Evolutionary conservation across 148 eudicot genomes (phyloP).

Genomic region (Arbutus unedo): DNA sequence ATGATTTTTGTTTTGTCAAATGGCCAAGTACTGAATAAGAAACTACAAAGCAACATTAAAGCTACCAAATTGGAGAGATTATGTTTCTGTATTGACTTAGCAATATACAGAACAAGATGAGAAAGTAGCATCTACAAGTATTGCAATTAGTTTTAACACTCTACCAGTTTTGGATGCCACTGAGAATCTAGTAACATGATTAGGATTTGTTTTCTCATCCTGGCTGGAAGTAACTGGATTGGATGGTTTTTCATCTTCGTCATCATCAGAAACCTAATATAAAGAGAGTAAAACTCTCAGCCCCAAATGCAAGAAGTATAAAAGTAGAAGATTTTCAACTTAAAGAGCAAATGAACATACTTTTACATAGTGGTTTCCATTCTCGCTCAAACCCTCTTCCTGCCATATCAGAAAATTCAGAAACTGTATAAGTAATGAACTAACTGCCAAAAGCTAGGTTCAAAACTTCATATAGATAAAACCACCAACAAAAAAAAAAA

Average conservation of each 20-base stretch:
- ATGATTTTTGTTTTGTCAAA: neutral
- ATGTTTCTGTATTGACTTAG: neutral
- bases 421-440: neutral
- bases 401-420: constrained; percentile 13
- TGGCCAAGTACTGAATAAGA: neutral
- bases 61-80: neutral
- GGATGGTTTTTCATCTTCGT: constrained; percentile 58
- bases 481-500: constrained; percentile 13
- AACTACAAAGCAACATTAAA: neutral
- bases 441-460: neutral
- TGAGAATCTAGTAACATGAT: constrained; percentile 29
- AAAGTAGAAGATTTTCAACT: neutral
- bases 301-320: neutral
- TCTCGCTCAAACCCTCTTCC: constrained; percentile 82
- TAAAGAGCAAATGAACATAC: constrained; percentile 28
- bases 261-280: constrained; percentile 54
- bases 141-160: neutral
- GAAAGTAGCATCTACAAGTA: neutral
- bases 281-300: neutral
- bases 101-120: neutral
- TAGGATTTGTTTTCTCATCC: constrained; percentile 42
- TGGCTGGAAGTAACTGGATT: constrained; percentile 51
- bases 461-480: neutral
- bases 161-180: constrained; percentile 63
- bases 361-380: constrained; percentile 34